Evolutionary conservation across 306 rosid genomes (phyloP), one percentile per base, ranked within the genome.

Genomic region (Cucumis hystrix): DNA sequence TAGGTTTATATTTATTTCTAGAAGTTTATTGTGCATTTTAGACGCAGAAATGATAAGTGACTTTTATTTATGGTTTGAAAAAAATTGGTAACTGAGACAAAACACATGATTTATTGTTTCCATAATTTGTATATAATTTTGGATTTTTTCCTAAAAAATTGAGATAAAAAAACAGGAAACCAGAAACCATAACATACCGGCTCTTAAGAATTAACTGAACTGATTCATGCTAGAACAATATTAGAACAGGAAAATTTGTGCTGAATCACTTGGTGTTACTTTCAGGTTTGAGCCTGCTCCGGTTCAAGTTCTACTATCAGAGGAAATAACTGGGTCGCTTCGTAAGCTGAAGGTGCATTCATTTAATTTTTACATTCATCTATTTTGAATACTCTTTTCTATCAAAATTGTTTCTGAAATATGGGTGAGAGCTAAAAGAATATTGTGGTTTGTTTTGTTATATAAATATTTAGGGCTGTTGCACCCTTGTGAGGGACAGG

Each of bases 241-340:
- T 12, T 1, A 62, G 20, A 6, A 40, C 33, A n/a, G 10, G 30
- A 67, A 20, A 39, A 21, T 64, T 56, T 23, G 33, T 58, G 39
- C 2, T 78, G 51, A 52, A 10, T 63, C 61, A n/a, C 13, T 43
- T 33, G 52, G 52, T 78, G n/a, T 76, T 23, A 39, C 37, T 74
- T 78, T 72, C 84, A 96, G 99, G 85, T 96, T 92, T 79, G 89
- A 88, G 83, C 97, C 97, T 64, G 93, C 96, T 64, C 96, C 92
- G 4, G 87, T 83, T 82, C 99, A 96, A 89, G 98, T 96, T 70
- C 81, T 96, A 58, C 79, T 92, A 83, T 83, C 93, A 7, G 97
- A 96, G 81, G 97, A 96, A 79, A 88, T 89, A 83, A 87, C 83
- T n/a, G 97, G 97, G 76, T 95, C 97, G 49, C 87, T 92, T 63